Evolutionary conservation across 1,284 basidiomycete species (phyloP), one percentile per base, ranked within the genome.

Genomic region (Amylostereum chailletii): DNA sequence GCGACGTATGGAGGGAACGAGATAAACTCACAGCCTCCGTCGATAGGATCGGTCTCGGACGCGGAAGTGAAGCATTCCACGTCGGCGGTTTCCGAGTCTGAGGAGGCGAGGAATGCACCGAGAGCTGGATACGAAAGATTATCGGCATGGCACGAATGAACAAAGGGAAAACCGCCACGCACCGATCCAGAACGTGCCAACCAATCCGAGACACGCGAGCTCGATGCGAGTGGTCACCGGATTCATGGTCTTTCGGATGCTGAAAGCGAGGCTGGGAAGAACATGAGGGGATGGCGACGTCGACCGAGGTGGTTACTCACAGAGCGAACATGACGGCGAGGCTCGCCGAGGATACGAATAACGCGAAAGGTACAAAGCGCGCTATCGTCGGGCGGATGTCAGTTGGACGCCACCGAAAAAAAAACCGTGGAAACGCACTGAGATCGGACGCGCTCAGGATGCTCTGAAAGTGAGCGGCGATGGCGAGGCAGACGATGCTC

Each of bases 131-230:
- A 45, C 42, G 37, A 51, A 45, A 9, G 11, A n/a, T 43, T 31
- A 26, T 10, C 42, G 56, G 59, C 41, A 64, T 48, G 46, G 47
- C 46, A 55, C 31, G 49, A 27, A 48, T 42, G 45, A 11, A 47
- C 26, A 44, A 42, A 42, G 41, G 48, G 46, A 49, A 52, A 32
- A 5, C 34, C 34, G 47, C 42, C 34, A 69, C 81, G 54, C 58
- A 87, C 86, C 78, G 31, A 89, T 74, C 86, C 86, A 90, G 53
- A 90, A 77, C 43, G 83, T 75, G n/a, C 83, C 86, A 40, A 79
- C 69, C 47, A 89, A 70, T 38, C 79, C 84, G 51, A 89, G 62
- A 58, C 76, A 83, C 10, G 76, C 76, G 50, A 90, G 67, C 65
- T 90, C 86, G 55, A 82, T 77, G 60, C 81, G 75, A n/a, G 86